Evolutionary conservation across 352 stramenopile species (phyloP), one percentile per base, ranked within the genome.

Genomic region (Phytophthora colocasiae): DNA sequence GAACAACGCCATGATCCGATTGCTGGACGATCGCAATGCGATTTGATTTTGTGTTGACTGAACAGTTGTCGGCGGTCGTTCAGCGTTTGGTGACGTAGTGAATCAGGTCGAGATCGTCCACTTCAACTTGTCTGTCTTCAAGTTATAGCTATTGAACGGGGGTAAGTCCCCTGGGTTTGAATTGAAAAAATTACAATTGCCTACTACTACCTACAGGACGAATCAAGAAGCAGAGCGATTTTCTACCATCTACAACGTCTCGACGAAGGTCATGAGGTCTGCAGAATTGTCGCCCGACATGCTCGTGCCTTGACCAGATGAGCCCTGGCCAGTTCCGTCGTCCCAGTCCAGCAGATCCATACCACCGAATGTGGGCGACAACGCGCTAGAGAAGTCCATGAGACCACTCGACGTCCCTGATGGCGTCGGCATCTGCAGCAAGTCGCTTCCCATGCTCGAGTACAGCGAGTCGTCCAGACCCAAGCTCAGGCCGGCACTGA

Each of bases 251-350:
- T 75, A 78, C 70, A 78, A 63, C 19, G 80, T 81, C 53, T 93
- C 85, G n/a, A 92, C 84, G 57, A 93, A 91, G 7, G 56, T 71
- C 80, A 93, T 89, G 41, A 93, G 64, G 60, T 93, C 83, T 11
- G 71, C 80, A 9, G 77, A 69, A 47, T 69, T 77, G 63, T 90
- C 85, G 32, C 80, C 60, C 15, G 51, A 57, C n/a, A 49, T 47
- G 51, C 66, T 55, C 49, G 46, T 60, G 26, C 32, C 44, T 43
- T 60, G 51, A 31, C 52, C 66, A 6, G 51, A 66, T 19, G 56
- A 58, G 22, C 66, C 63, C 24, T 69, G 66, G 26, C 59, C 50
- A 31, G 48, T 50, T 8, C 64, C 58, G 26, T 75, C 66, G 27
- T 73, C 71, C 43, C 75, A 73, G 38, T 73, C 74, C 50, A 91